Percentiles rank a stretch among this genome's conserved stretches.
Conservation (phyloP, 2,329 filamentous ascomycete genomes). For the Colletotrichum limetticola region DNA sequence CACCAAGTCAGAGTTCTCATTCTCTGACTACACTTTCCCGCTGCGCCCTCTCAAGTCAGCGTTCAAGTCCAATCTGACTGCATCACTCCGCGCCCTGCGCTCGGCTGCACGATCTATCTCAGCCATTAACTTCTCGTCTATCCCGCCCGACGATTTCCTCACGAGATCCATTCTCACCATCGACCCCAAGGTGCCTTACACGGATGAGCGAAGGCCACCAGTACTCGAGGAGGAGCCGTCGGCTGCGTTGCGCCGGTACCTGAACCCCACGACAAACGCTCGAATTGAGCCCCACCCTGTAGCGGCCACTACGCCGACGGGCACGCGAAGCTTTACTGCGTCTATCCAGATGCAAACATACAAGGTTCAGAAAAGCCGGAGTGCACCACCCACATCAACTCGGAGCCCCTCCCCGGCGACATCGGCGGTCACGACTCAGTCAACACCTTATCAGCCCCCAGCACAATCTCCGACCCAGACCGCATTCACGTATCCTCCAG, state of each 20-base stretch:
- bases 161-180: constrained; percentile 76
- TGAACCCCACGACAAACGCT: constrained; percentile 69
- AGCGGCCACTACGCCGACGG: constrained; percentile 39
- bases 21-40: constrained; percentile 45
- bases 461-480: constrained; percentile 46
- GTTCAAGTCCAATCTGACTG: constrained; percentile 77
- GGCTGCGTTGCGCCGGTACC: constrained; percentile 72
- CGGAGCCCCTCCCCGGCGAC: constrained; percentile 46
- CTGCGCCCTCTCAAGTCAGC: constrained; percentile 64
- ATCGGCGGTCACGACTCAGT: constrained; percentile 44
- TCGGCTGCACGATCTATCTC: constrained; percentile 74
- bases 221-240: constrained; percentile 72
- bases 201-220: constrained; percentile 74
- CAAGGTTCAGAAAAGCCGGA: constrained; percentile 64
- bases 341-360: constrained; percentile 81
- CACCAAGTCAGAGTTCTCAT: constrained; percentile 45
- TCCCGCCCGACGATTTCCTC: constrained; percentile 74
- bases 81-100: constrained; percentile 71
- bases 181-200: constrained; percentile 73
- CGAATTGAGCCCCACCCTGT: constrained; percentile 55
- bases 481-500: constrained; percentile 52
- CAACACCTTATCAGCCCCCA: constrained; percentile 42
- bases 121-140: constrained; percentile 69
- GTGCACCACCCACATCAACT: constrained; percentile 44
- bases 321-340: constrained; percentile 63